A percentile compares a stretch with the other conserved stretches of the same genome.
These are phyloP conservation scores for Pseudogymnoascus sp. DNA, from an alignment of 2,329 filamentous ascomycete species.

Conservation along the genomic window DNA sequence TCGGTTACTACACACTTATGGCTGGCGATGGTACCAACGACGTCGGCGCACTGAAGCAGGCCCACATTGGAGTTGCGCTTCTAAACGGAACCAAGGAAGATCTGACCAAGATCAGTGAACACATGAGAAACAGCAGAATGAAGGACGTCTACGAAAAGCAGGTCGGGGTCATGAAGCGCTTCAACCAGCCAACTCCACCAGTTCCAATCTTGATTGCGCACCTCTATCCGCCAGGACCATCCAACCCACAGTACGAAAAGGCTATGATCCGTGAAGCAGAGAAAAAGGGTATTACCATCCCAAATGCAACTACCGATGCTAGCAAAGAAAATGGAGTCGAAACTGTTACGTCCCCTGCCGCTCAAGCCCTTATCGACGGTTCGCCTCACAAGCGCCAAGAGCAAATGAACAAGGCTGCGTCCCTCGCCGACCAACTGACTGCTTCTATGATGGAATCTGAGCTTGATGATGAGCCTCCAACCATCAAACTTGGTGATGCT, in stretches of 20 bases:
- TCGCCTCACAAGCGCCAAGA: slow-evolving; percentile 48
- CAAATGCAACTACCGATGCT: slow-evolving; percentile 43
- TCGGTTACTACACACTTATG: slow-evolving; percentile 97
- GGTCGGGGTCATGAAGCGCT: slow-evolving; percentile 79
- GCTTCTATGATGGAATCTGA: slow-evolving; percentile 84
- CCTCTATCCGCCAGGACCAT: slow-evolving; percentile 81
- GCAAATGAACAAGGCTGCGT: slow-evolving; percentile 62
- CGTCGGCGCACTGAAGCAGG: slow-evolving; percentile 94
- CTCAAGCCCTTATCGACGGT: slow-evolving; percentile 49
- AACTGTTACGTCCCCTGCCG: slow-evolving; percentile 58
- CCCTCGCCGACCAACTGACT: slow-evolving; percentile 79
- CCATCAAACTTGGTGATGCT: slow-evolving; percentile 93
- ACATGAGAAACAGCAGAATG: slow-evolving; percentile 91
- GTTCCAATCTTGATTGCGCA: slow-evolving; percentile 90
- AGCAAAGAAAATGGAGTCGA: slow-evolving; percentile 48
- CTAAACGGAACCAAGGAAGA: slow-evolving; percentile 92
- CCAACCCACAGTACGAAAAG: slow-evolving; percentile 89
- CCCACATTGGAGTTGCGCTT: slow-evolving; percentile 91
- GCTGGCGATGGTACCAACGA: slow-evolving; percentile 98
- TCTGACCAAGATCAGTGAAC: slow-evolving; percentile 82
- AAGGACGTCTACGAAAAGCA: slow-evolving; percentile 99
- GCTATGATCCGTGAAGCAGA: slow-evolving; percentile 80
- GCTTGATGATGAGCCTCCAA: slow-evolving; percentile 81
- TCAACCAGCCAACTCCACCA: slow-evolving; percentile 89
- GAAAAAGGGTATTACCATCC: slow-evolving; percentile 58